Percentiles rank a stretch among this genome's conserved stretches.
Evolutionary conservation across 176 grass and related monocot genomes (phyloP).

Genomic region (Chrysopogon serrulatus): DNA sequence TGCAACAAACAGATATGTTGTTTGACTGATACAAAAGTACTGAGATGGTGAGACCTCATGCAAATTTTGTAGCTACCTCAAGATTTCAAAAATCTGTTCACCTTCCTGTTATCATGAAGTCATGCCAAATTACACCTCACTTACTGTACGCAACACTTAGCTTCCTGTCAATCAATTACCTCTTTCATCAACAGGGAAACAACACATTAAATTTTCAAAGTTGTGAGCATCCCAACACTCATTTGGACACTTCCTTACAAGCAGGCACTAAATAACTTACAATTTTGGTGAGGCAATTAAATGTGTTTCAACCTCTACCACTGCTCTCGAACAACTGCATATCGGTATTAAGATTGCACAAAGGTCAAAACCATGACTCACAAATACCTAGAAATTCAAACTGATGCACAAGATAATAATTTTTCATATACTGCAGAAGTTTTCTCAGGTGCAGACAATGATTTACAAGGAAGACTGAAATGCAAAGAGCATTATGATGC

Average conservation of each 20-base stretch:
- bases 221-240: neutral
- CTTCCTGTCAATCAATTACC: neutral
- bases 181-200: neutral
- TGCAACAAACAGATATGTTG: neutral
- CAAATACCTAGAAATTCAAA: neutral
- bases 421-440: neutral
- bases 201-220: neutral
- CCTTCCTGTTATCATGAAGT: neutral
- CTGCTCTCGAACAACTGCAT: neutral
- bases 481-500: neutral
- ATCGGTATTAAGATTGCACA: neutral
- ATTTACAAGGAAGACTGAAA: conserved; percentile 14
- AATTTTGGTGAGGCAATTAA: neutral
- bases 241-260: neutral
- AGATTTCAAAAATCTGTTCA: neutral
- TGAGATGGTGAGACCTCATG: neutral
- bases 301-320: neutral
- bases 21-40: neutral
- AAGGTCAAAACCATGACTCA: neutral
- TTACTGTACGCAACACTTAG: neutral
- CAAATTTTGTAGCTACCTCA: neutral
- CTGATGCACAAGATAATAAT: neutral
- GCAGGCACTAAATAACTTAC: neutral
- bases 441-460: neutral
- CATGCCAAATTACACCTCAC: neutral